Percentiles rank a stretch among this genome's conserved stretches.
Conservation (phyloP, 2,329 filamentous ascomycete genomes). For the Escovopsis sp. region DNA sequence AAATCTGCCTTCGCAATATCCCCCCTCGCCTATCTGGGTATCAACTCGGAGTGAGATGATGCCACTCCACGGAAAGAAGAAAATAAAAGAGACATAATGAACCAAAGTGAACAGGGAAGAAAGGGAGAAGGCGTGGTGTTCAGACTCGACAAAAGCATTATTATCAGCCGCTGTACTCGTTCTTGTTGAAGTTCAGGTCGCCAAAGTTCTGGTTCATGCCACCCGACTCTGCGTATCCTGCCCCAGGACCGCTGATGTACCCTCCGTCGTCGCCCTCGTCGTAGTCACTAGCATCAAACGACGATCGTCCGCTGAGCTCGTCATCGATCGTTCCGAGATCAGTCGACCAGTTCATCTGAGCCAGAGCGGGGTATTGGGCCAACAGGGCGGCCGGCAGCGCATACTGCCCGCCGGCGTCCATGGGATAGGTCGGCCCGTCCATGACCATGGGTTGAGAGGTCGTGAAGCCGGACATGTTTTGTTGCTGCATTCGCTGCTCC, state of each 20-base stretch:
- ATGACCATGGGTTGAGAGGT: conserved; percentile 42
- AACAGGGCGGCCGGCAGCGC: conserved; percentile 74
- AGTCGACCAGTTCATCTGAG: conserved; percentile 68
- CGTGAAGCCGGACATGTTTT: conserved; percentile 45
- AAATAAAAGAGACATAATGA: conserved; percentile 2
- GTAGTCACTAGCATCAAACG: conserved; percentile 69
- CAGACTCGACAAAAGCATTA: too few species aligned
- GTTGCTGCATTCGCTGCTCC: conserved; percentile 54
- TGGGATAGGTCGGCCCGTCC: conserved; percentile 43
- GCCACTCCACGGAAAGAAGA: background rate
- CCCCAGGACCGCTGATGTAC: conserved; percentile 49
- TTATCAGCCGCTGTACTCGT: conserved; percentile 32
- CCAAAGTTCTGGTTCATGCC: conserved; percentile 39
- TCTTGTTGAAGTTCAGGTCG: conserved; percentile 33
- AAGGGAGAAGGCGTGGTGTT: background rate
- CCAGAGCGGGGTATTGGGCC: conserved; percentile 86
- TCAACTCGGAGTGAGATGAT: too few species aligned
- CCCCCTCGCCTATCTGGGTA: too few species aligned
- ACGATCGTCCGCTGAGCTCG: conserved; percentile 63
- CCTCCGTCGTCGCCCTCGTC: conserved; percentile 60
- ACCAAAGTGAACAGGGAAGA: too few species aligned
- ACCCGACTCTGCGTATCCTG: conserved; percentile 38
- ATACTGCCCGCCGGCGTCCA: conserved; percentile 44
- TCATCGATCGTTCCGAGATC: conserved; percentile 61
- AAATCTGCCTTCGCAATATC: too few species aligned